Percentiles rank a stretch among this genome's conserved stretches.
phyloP scores from a whole-genome alignment of 2,329 filamentous ascomycete species.

The Penicillium sp. region DNA sequence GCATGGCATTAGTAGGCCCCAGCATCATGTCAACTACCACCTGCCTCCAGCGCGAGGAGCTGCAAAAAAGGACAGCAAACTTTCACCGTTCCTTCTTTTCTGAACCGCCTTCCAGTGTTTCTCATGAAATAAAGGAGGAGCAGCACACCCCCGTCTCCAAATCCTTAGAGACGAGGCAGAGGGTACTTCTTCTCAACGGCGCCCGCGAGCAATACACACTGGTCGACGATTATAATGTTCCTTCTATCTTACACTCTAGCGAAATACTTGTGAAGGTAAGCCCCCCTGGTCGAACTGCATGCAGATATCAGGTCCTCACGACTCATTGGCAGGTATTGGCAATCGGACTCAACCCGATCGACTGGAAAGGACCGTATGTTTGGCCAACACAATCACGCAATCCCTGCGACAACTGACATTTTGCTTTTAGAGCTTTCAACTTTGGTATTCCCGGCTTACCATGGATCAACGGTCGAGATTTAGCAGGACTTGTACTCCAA shows the following conservation, averaged over 20 bases:
- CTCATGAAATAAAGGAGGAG: slow-evolving; percentile 1
- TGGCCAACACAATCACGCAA: background rate
- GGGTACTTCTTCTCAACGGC: slow-evolving; percentile 52
- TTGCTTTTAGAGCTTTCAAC: slow-evolving; percentile 59
- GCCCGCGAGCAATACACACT: slow-evolving; percentile 52
- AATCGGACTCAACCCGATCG: slow-evolving; percentile 73
- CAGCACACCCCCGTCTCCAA: background rate
- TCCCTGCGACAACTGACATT: background rate
- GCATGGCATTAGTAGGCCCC: slow-evolving; percentile 16
- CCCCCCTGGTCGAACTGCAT: background rate
- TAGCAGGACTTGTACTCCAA: slow-evolving; percentile 63
- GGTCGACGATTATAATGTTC: slow-evolving; percentile 47
- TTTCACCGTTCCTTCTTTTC: slow-evolving; percentile 18
- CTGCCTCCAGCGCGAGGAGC: slow-evolving; percentile 21
- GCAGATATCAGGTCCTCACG: slow-evolving; percentile 3
- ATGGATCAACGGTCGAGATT: slow-evolving; percentile 67
- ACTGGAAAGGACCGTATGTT: slow-evolving; percentile 69
- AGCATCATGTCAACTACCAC: slow-evolving; percentile 28
- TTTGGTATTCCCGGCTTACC: slow-evolving; percentile 68
- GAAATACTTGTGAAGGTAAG: slow-evolving; percentile 62
- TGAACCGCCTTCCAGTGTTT: slow-evolving; percentile 1
- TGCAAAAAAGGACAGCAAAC: slow-evolving; percentile 11
- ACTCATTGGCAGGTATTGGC: slow-evolving; percentile 45
- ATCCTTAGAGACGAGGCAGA: slow-evolving; percentile 36
- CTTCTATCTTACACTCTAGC: slow-evolving; percentile 42